Base-by-base conservation (phyloP, 176 grass and related monocot genomes). In the Carex littledalei region DNA sequence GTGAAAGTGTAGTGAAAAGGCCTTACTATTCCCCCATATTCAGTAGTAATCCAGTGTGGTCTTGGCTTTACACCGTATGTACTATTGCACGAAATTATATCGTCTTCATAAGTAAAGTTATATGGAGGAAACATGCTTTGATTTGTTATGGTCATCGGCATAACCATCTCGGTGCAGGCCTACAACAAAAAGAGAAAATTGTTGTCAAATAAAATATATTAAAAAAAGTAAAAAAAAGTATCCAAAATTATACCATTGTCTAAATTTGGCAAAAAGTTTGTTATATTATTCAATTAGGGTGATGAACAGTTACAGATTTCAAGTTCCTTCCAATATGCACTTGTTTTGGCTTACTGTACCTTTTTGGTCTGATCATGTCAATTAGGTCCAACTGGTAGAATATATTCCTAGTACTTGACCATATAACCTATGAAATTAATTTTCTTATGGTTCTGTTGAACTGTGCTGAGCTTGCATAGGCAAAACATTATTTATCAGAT, bases 111-210 rank as follows among this genome's bases (percentile, higher is more conserved):
- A 73, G 32, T 84, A 71, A 86, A 98, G 45, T 52, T 63, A 5
- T 24, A 94, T 55, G 91, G 84, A 2, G 91, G 88, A 79, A 99
- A 95, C 93, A 99, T 99, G 85, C 93, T 95, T 60, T 94, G 84
- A 32, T 88, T 94, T 20, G 96, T 90, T 47, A 71, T 31, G 0
- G 67, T 82, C 96, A 99, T 89, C 0, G 93, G 93, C 93, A 99
- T 95, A 85, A 99, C 72, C 96, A 99, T 99, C 87, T 99, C 93
- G 73, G 96, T 99, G 85, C 96, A 99, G 67, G 96, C 88, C 96
- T 99, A 54, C 56, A 66, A 16, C 26, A n/a, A 78, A 74, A 55
- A 32, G 7, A 50, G 47, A 47, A 45, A 47, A 47, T 9, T 8
- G 45, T 47, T 47, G 45, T 47, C 7, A 47, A 45, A 8, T 1